phyloP scores from a whole-genome alignment of 2,329 filamentous ascomycete species.

The Aureobasidium vineae region DNA sequence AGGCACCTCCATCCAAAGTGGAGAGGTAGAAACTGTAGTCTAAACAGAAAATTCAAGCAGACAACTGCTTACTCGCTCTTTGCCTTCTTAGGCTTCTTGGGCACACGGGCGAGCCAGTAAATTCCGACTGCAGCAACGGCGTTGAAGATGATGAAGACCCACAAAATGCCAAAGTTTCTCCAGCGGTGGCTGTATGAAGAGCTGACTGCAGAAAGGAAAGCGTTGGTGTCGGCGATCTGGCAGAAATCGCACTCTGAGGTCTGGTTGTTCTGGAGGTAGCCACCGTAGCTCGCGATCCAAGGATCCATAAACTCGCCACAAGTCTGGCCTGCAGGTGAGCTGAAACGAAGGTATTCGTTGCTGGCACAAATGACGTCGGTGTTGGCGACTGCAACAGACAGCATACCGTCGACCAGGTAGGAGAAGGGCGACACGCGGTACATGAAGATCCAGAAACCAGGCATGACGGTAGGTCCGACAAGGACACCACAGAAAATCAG shows the following conservation, averaged over 20 bases:
- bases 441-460: conserved; percentile 79
- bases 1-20: conserved; percentile 2
- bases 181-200: conserved; percentile 49
- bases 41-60: background rate
- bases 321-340: conserved; percentile 54
- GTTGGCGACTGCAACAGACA: conserved; percentile 68
- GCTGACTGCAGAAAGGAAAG: conserved; percentile 44
- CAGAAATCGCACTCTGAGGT: conserved; percentile 44
- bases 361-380: conserved; percentile 62
- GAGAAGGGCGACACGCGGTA: conserved; percentile 80
- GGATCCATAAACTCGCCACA: conserved; percentile 43
- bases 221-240: conserved; percentile 44
- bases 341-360: conserved; percentile 69
- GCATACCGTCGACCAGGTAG: conserved; percentile 72
- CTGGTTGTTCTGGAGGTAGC: conserved; percentile 41
- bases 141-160: conserved; percentile 55
- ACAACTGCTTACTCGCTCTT: conserved; percentile 11
- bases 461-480: conserved; percentile 60
- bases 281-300: conserved; percentile 38
- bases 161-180: conserved; percentile 57
- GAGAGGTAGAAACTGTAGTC: background rate
- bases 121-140: conserved; percentile 49
- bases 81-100: conserved; percentile 38
- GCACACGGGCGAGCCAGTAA: conserved; percentile 57
- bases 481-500: conserved; percentile 72